Conservation (phyloP, 2,329 filamentous ascomycete species). For the Paramyrothecium roridum region DNA sequence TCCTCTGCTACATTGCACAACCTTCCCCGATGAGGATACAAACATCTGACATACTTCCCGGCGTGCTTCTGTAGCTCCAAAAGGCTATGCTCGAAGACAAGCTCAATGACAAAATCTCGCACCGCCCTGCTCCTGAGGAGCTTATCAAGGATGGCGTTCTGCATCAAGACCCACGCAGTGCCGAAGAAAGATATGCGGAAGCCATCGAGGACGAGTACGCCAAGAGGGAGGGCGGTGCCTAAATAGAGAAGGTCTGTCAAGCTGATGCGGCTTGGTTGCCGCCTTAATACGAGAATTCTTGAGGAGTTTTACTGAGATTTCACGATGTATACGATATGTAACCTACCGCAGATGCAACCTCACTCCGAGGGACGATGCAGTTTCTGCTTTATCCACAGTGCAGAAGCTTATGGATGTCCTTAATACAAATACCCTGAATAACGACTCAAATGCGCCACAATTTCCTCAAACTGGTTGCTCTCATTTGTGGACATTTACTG, state of each 20-base stretch:
- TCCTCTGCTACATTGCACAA: not conserved
- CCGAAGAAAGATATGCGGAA: slow-evolving; percentile 55
- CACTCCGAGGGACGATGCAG: too few relatives aligned
- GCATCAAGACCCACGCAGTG: slow-evolving; percentile 60
- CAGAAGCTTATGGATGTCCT: too few relatives aligned
- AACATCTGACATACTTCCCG: not conserved
- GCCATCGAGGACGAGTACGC: slow-evolving; percentile 63
- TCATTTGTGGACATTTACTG: too few relatives aligned
- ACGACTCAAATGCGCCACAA: too few relatives aligned
- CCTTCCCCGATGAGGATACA: not conserved
- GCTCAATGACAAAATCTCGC: slow-evolving; percentile 81
- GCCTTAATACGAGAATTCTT: too few relatives aligned
- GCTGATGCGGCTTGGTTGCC: not conserved
- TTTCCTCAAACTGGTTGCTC: too few relatives aligned
- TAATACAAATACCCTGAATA: too few relatives aligned
- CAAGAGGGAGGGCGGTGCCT: slow-evolving; percentile 61
- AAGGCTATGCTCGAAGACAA: slow-evolving; percentile 85
- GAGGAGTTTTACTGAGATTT: too few relatives aligned
- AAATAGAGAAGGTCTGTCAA: slow-evolving; percentile 11
- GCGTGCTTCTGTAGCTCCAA: slow-evolving; percentile 55
- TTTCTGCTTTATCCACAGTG: too few relatives aligned
- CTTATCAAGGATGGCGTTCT: slow-evolving; percentile 79
- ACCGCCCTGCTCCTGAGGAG: slow-evolving; percentile 72
- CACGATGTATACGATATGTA: too few relatives aligned
- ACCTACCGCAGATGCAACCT: too few relatives aligned